Percentiles rank a stretch among this genome's conserved stretches.
Conservation (phyloP, 1,284 basidiomycete species). For the Malassezia caprae region DNA sequence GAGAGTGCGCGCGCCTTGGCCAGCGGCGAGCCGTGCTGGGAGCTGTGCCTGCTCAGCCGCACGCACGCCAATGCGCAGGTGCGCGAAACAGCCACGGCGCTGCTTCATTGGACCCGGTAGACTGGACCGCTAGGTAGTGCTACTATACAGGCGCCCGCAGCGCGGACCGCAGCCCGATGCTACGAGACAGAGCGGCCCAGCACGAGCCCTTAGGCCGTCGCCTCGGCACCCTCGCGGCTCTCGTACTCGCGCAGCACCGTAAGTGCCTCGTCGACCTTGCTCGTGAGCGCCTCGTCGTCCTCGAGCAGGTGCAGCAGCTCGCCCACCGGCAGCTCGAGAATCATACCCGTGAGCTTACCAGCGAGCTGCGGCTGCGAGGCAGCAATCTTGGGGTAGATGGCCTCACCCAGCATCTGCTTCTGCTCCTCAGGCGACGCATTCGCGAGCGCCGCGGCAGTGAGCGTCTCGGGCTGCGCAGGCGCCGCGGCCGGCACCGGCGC, state of each 20-base stretch:
- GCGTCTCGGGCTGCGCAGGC: constrained; percentile 28
- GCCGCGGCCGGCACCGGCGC: constrained; percentile 17
- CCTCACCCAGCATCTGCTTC: constrained; percentile 49
- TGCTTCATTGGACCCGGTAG: constrained; percentile 10
- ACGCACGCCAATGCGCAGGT: constrained; percentile 18
- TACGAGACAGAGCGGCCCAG: background rate
- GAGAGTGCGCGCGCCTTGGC: constrained; percentile 19
- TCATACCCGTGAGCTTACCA: constrained; percentile 48
- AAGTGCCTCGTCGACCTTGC: constrained; percentile 47
- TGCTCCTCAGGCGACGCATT: constrained; percentile 48
- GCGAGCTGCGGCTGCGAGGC: constrained; percentile 42
- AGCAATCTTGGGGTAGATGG: constrained; percentile 48
- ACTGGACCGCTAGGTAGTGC: background rate
- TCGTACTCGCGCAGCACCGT: constrained; percentile 47
- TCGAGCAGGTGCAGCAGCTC: constrained; percentile 47
- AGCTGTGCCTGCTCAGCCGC: constrained; percentile 8
- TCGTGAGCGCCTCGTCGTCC: constrained; percentile 43
- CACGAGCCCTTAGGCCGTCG: constrained; percentile 1
- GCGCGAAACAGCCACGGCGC: constrained; percentile 13
- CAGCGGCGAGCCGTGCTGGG: constrained; percentile 18
- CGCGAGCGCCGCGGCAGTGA: constrained; percentile 44
- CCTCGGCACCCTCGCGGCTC: constrained; percentile 22
- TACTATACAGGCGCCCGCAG: constrained; percentile 9
- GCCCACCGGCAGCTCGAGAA: constrained; percentile 46
- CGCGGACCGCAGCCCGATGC: background rate